These are phyloP conservation scores for Phytophthora lateralis DNA, from an alignment of 352 stramenopile genomes.

Conservation along the genomic window DNA sequence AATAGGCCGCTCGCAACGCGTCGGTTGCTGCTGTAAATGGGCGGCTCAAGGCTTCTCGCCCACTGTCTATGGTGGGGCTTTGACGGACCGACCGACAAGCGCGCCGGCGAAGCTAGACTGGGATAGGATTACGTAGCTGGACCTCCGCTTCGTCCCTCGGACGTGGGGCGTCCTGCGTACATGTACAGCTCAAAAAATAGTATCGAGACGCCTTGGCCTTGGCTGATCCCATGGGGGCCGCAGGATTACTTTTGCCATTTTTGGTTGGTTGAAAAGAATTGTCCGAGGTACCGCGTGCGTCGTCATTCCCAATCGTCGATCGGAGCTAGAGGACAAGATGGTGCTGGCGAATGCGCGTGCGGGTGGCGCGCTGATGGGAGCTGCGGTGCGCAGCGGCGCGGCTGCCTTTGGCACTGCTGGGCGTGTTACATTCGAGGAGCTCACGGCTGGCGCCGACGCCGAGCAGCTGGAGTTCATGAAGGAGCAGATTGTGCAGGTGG, in stretches of 20 bases:
- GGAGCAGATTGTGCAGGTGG: conserved; percentile 90
- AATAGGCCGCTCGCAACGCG: conserved; percentile 11
- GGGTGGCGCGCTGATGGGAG: conserved; percentile 11
- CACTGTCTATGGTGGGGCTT: neutral
- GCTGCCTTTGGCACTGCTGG: conserved; percentile 18
- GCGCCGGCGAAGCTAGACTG: conserved; percentile 24
- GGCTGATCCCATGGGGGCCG: conserved; percentile 5
- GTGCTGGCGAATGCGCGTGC: conserved; percentile 28
- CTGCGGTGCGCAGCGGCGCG: conserved; percentile 16
- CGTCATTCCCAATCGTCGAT: conserved; percentile 15
- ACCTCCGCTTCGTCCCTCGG: conserved; percentile 24
- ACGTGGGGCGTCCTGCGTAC: conserved; percentile 25
- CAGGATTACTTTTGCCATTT: neutral
- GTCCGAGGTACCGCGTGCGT: neutral
- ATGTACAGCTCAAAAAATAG: conserved; percentile 29
- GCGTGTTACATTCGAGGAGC: conserved; percentile 61
- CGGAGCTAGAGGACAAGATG: conserved; percentile 7
- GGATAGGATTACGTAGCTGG: conserved; percentile 27
- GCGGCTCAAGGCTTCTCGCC: neutral
- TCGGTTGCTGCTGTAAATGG: neutral
- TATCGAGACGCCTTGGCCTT: conserved; percentile 24
- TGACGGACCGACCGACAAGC: neutral
- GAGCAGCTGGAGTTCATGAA: conserved; percentile 92
- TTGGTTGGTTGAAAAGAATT: conserved; percentile 32
- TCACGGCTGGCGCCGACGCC: conserved; percentile 69